These are phyloP conservation scores for Nothopassalora personata DNA, from an alignment of 2,329 filamentous ascomycete species.

Conservation along the genomic window DNA sequence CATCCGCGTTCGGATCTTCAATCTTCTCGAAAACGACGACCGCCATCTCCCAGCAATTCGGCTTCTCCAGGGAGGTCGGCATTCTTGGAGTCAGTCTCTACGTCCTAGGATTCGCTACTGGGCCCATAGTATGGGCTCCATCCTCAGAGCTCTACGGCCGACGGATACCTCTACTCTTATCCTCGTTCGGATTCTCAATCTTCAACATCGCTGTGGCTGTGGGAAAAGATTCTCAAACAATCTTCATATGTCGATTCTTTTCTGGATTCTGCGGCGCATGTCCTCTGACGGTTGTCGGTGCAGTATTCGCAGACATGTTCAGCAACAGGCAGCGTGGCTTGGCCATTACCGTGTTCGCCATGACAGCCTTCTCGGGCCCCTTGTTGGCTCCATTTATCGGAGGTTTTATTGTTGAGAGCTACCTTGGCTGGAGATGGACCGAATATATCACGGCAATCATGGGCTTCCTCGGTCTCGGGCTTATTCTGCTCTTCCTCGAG, in stretches of 20 bases:
- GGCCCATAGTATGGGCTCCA: constrained; percentile 46
- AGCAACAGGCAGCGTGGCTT: constrained; percentile 29
- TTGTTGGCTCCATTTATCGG: constrained; percentile 31
- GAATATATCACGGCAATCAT: constrained; percentile 50
- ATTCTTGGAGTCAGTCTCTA: constrained; percentile 36
- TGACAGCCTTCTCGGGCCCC: constrained; percentile 33
- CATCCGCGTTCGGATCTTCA: constrained; percentile 56
- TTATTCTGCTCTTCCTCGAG: constrained; percentile 50
- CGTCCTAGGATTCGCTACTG: constrained; percentile 25
- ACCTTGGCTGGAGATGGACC: constrained; percentile 49
- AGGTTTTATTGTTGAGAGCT: constrained; percentile 30
- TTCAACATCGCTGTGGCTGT: constrained; percentile 47
- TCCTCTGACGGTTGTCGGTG: constrained; percentile 45
- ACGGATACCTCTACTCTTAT: constrained; percentile 28
- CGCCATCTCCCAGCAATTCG: constrained; percentile 39
- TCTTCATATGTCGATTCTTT: constrained; percentile 38
- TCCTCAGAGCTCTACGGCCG: constrained; percentile 40
- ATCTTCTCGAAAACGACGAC: constrained; percentile 39
- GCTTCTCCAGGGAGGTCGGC: constrained; percentile 37
- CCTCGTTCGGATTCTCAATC: constrained; percentile 33
- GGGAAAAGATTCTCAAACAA: constrained; percentile 35
- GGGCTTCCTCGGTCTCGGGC: constrained; percentile 47
- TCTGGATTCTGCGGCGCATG: constrained; percentile 34
- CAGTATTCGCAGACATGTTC: constrained; percentile 42
- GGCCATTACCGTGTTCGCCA: constrained; percentile 28